Evolutionary conservation across 1,284 basidiomycete genomes (phyloP).

Genomic region (Meira nashicola): DNA sequence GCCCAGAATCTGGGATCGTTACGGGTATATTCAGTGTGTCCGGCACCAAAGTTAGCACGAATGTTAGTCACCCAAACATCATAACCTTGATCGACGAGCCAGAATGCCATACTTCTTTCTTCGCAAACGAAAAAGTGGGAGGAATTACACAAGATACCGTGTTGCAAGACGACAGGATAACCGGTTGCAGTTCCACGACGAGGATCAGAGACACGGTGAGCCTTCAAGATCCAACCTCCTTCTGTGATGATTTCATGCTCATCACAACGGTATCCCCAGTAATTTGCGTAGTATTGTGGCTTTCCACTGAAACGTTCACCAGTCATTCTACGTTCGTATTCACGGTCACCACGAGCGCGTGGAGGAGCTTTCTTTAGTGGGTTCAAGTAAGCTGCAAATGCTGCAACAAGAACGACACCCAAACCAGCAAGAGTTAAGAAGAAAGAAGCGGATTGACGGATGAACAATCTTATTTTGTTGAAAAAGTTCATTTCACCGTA

Average conservation of each 20-base stretch:
- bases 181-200: constrained; percentile 41
- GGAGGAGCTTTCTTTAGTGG: constrained; percentile 43
- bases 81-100: constrained; percentile 52
- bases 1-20: constrained; percentile 53
- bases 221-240: constrained; percentile 51
- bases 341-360: constrained; percentile 40
- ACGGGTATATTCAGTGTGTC: constrained; percentile 44
- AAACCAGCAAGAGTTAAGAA: constrained; percentile 26
- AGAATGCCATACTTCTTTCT: constrained; percentile 50
- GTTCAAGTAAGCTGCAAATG: constrained; percentile 44
- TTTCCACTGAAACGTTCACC: constrained; percentile 46
- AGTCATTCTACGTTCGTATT: constrained; percentile 51
- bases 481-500: constrained; percentile 41
- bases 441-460: constrained; percentile 43
- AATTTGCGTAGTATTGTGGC: constrained; percentile 48
- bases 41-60: constrained; percentile 47
- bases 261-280: constrained; percentile 54
- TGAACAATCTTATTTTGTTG: constrained; percentile 31
- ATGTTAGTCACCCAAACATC: constrained; percentile 53
- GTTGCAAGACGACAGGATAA: constrained; percentile 50
- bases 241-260: constrained; percentile 49
- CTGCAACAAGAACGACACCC: constrained; percentile 28
- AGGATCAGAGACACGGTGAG: constrained; percentile 50
- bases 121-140: constrained; percentile 48
- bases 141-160: constrained; percentile 51